Evolutionary conservation across 163 green algal genomes (phyloP), one percentile per base, ranked within the genome.

Genomic region (Scenedesmus sp.): DNA sequence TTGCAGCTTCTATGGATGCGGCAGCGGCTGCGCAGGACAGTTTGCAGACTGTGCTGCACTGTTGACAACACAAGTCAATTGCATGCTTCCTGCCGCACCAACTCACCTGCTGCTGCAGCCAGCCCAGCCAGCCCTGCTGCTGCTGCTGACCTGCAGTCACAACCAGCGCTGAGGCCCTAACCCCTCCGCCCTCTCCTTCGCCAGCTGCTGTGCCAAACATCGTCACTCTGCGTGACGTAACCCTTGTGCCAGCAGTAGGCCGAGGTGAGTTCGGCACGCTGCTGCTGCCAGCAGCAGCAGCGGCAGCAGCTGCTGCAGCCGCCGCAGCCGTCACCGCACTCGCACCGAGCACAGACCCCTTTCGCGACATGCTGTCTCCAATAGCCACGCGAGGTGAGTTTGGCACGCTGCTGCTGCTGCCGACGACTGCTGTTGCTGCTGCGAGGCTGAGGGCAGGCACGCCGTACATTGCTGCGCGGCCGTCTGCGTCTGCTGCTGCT

Each of bases 401-500:
- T 13, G 70, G 70, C 4, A 79, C 4, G 70, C 70, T 66, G 4
- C 13, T 70, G 34, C 60, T 81, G 62, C 56, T 26, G 74, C 74
- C 70, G 52, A 64, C 52, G 20, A 87, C 88, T 87, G 76, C 88
- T 52, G 74, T 52, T 67, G 76, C 88, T 87, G 88, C 81, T 70
- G 77, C 54, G 1, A 82, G 52, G 87, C 87, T 67, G 26, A 93
- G 55, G 15, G 90, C 82, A 1, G 90, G 90, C 59, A 93, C 90
- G 52, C 90, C 90, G 34, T 88, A 93, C 74, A 88, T 82, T 15
- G 90, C 85, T 64, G 90, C 90, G 46, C 90, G 81, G 9, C 46
- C 76, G 64, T 93, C 90, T 54, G 90, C 90, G 60, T 93, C 90
- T 15, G 90, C 90, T 52, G 90, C 90, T 56, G 81, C 55, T 66